These are phyloP conservation scores for Globisporangium viniferum DNA, from an alignment of 352 stramenopile genomes.

Conservation along the genomic window DNA sequence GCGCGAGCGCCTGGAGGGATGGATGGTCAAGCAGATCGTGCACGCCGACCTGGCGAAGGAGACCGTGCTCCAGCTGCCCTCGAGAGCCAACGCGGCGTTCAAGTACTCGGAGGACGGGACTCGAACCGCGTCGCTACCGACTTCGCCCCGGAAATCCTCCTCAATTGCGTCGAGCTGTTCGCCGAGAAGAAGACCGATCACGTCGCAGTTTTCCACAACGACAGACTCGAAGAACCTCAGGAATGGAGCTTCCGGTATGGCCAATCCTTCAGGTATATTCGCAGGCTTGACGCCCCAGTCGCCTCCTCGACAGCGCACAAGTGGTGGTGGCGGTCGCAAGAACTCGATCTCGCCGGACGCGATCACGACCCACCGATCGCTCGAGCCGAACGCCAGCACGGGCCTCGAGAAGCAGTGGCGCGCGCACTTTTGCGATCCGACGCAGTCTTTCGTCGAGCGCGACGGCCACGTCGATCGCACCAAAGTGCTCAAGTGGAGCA, in stretches of 20 bases:
- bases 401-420: slow-evolving; percentile 48
- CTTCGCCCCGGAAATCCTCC: slow-evolving; percentile 13
- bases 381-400: slow-evolving; percentile 22
- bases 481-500: slow-evolving; percentile 37
- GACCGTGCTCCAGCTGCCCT: slow-evolving; percentile 58
- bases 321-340: neutral
- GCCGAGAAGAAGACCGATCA: slow-evolving; percentile 8
- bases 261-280: neutral
- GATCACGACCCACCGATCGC: neutral
- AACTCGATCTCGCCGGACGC: slow-evolving; percentile 9
- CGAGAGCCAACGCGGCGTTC: neutral
- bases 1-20: slow-evolving; percentile 64
- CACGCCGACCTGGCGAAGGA: slow-evolving; percentile 63
- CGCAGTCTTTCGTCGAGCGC: slow-evolving; percentile 30
- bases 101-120: neutral
- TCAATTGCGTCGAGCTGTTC: neutral
- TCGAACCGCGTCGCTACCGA: neutral
- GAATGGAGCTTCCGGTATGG: neutral
- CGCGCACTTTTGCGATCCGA: slow-evolving; percentile 37
- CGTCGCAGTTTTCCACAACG: slow-evolving; percentile 7
- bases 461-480: slow-evolving; percentile 41
- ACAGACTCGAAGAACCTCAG: neutral
- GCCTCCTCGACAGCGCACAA: slow-evolving; percentile 9
- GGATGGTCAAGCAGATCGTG: slow-evolving; percentile 74
- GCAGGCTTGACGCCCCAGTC: neutral